phyloP scores from a whole-genome alignment of 2,329 filamentous ascomycete species.

The Raffaelea deltoideospora region DNA sequence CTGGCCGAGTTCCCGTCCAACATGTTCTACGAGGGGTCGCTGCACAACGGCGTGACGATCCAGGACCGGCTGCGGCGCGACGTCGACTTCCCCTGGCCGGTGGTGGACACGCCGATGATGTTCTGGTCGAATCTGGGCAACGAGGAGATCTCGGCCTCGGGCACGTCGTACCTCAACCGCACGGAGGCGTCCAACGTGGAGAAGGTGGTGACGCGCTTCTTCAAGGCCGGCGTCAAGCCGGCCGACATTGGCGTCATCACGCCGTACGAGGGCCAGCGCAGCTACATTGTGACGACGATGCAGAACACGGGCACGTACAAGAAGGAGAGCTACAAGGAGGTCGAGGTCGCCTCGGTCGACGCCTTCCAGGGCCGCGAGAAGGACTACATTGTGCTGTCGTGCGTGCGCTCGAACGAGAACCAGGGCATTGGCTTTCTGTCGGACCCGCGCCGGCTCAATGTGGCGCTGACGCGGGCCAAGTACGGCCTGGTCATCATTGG shows the following conservation, averaged over 20 bases:
- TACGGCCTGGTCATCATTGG: slow-evolving; percentile 93
- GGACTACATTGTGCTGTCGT: slow-evolving; percentile 96
- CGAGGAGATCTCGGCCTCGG: slow-evolving; percentile 94
- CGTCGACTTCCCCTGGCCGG: slow-evolving; percentile 96
- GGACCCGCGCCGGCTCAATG: slow-evolving; percentile 91
- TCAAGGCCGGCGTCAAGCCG: slow-evolving; percentile 95
- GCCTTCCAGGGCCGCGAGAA: slow-evolving; percentile 98
- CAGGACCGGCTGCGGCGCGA: slow-evolving; percentile 79
- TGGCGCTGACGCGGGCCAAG: slow-evolving; percentile 90
- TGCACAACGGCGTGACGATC: slow-evolving; percentile 91
- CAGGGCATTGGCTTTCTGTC: slow-evolving; percentile 98
- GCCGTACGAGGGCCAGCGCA: slow-evolving; percentile 94
- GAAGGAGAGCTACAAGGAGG: slow-evolving; percentile 97
- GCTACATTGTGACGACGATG: slow-evolving; percentile 99
- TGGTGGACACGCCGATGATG: slow-evolving; percentile 94
- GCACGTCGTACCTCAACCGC: slow-evolving; percentile 94
- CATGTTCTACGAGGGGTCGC: slow-evolving; percentile 97
- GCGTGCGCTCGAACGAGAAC: slow-evolving; percentile 95
- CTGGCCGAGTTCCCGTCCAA: slow-evolving; percentile 95
- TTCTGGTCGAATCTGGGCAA: slow-evolving; percentile 98
- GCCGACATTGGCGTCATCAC: slow-evolving; percentile 94
- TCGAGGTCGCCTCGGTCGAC: slow-evolving; percentile 95
- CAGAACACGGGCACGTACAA: slow-evolving; percentile 94
- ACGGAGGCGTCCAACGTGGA: slow-evolving; percentile 96
- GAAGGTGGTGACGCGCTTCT: slow-evolving; percentile 96